Percentiles rank a stretch among this genome's conserved stretches.
Evolutionary conservation across 108 stramenopile species (phyloP).

Genomic region (Mayamaea pseudoterrestris): DNA sequence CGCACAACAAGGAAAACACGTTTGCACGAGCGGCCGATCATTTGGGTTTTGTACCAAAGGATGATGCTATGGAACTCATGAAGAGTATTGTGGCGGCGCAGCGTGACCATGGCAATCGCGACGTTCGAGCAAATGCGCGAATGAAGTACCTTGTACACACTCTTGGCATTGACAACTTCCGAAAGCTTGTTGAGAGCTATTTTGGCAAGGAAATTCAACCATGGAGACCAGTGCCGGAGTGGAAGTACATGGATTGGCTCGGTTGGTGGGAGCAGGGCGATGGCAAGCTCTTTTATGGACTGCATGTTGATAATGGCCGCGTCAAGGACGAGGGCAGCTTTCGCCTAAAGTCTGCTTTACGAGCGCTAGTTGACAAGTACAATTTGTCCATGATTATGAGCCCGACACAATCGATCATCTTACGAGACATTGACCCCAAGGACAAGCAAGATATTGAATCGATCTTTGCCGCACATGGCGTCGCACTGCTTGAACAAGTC

Average conservation of each 20-base stretch:
- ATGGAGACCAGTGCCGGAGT: conserved; percentile 67
- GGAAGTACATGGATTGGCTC: conserved; percentile 97
- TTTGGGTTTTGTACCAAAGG: conserved; percentile 91
- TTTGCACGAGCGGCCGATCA: conserved; percentile 96
- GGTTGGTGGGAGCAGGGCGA: conserved; percentile 99
- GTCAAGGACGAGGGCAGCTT: conserved; percentile 88
- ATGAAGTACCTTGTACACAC: conserved; percentile 99
- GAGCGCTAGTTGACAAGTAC: conserved; percentile 83
- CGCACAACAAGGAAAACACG: conserved; percentile 93
- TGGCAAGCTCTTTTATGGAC: conserved; percentile 90
- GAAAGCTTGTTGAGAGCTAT: conserved; percentile 84
- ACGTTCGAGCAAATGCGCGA: conserved; percentile 93
- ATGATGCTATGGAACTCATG: conserved; percentile 85
- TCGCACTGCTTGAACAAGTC: conserved; percentile 80
- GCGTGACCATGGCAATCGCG: conserved; percentile 96
- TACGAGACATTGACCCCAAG: conserved; percentile 81
- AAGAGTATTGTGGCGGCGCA: conserved; percentile 92
- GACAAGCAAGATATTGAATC: conserved; percentile 77
- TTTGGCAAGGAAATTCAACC: conserved; percentile 83
- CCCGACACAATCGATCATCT: conserved; percentile 90
- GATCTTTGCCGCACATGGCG: conserved; percentile 74
- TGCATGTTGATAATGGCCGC: conserved; percentile 92
- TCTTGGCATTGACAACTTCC: conserved; percentile 89
- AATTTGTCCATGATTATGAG: conserved; percentile 81
- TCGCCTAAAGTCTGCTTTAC: conserved; percentile 81